Evolutionary conservation across 371 early-diverging fungal species (phyloP), one percentile per base, ranked within the genome.

Genomic region (Mortierella sp.): DNA sequence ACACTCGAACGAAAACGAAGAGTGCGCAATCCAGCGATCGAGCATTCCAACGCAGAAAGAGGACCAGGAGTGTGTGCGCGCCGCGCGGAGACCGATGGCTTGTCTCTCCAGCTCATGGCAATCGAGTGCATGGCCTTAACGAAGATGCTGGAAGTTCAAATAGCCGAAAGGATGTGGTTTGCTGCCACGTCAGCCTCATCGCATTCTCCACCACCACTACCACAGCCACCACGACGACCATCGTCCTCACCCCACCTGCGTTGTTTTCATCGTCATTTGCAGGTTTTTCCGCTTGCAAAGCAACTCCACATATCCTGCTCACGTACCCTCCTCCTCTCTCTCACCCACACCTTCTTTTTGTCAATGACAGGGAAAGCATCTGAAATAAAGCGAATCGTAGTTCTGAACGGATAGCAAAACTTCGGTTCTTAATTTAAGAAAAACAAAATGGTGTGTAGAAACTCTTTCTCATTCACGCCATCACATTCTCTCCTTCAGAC

Each of bases 321-420:
- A 32, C 32, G 5, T 14, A 27, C 60, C 32, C 32, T 18, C 55
- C n/a, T 54, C 29, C 56, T 56, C 48, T 51, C 49, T 41, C 21
- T 16, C 41, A 44, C 68, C n/a, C 68, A 38, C 35, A n/a, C 18
- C 48, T 71, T 58, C 71, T 41, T 56, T 55, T 16, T 16, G 35
- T 46, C 35, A 32, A 29, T 16, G 6, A n/a, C 12, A 70, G 18
- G 35, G 27, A n/a, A 27, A 16, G 48, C 21, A 51, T 76, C 76
- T 71, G 76, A 76, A 71, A 71, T 71, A 16, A 63, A 76, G 41
- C 58, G 76, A 71, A 76, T 74, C 76, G 76, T 71, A 55, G 71
- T 76, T 76, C 71, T 71, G 76, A 10, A 14, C 35, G 5, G 63
- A 35, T 60, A 38, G 38, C 68, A 63, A 76, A 76, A 76, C 75